Conservation (phyloP, 148 eudicot genomes). For the Vaccinium macrocarpon region DNA sequence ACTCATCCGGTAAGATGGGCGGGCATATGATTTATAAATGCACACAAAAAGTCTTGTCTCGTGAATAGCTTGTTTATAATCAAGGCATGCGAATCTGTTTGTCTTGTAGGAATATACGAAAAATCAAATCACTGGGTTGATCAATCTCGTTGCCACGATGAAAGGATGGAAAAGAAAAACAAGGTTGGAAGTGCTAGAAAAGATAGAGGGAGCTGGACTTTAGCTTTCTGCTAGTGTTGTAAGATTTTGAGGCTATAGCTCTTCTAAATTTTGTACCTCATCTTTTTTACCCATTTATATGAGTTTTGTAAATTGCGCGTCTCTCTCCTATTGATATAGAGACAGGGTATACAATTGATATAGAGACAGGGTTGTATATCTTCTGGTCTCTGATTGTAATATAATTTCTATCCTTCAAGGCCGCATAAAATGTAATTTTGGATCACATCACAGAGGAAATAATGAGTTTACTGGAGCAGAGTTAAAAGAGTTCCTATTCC, state of each 20-base stretch:
- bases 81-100: not conserved
- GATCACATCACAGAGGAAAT: slow-evolving; percentile 11
- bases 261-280: slow-evolving; percentile 10
- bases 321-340: not conserved
- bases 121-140: slow-evolving; percentile 69
- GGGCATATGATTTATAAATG: not conserved
- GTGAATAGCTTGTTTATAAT: not conserved
- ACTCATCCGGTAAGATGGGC: slow-evolving; percentile 69
- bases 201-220: slow-evolving; percentile 51
- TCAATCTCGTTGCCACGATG: slow-evolving; percentile 89
- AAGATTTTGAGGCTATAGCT: slow-evolving; percentile 11
- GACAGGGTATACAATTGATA: slow-evolving; percentile 12
- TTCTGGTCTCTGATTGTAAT: slow-evolving; percentile 28
- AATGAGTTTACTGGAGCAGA: slow-evolving; percentile 10
- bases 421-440: slow-evolving; percentile 26
- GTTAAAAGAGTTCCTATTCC: not conserved
- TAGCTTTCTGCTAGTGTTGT: slow-evolving; percentile 13
- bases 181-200: slow-evolving; percentile 78
- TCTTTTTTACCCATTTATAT: slow-evolving; percentile 7
- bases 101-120: slow-evolving; percentile 70
- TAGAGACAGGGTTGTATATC: slow-evolving; percentile 35
- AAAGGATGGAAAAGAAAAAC: slow-evolving; percentile 95
- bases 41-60: not conserved
- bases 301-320: slow-evolving; percentile 26
- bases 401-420: not conserved